Percentiles rank a stretch among this genome's conserved stretches.
These are phyloP conservation scores for Dryadomyces sulphureus DNA, from an alignment of 2,329 filamentous ascomycete species.

Conservation along the genomic window DNA sequence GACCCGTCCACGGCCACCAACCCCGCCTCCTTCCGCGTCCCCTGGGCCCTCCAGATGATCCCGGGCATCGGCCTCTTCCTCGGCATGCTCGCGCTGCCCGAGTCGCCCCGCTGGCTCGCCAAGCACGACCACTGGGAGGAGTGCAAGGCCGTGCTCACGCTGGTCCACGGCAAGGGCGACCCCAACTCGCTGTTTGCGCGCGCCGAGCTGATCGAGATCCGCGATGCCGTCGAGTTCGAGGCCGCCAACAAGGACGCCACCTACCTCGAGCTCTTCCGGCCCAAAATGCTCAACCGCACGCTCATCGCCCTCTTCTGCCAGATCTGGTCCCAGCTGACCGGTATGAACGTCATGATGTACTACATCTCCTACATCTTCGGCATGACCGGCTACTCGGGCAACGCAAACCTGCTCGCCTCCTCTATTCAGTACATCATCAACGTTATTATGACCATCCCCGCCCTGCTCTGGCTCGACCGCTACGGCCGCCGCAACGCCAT, in stretches of 20 bases:
- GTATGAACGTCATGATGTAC: slow-evolving; percentile 65
- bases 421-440: slow-evolving; percentile 69
- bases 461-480: slow-evolving; percentile 58
- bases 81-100: slow-evolving; percentile 27
- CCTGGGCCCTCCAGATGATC: slow-evolving; percentile 32
- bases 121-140: slow-evolving; percentile 32
- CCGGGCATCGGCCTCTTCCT: slow-evolving; percentile 26
- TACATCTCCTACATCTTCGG: slow-evolving; percentile 57
- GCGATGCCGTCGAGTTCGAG: slow-evolving; percentile 60
- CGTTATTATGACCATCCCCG: slow-evolving; percentile 63
- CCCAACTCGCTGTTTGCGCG: slow-evolving; percentile 48
- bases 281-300: slow-evolving; percentile 60
- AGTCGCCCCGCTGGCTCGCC: slow-evolving; percentile 36
- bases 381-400: slow-evolving; percentile 53
- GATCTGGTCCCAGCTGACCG: slow-evolving; percentile 62
- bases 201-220: slow-evolving; percentile 57
- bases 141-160: slow-evolving; percentile 29
- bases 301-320: slow-evolving; percentile 58
- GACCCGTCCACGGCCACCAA: slow-evolving; percentile 14
- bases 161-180: slow-evolving; percentile 52
- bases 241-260: slow-evolving; percentile 51
- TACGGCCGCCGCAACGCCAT: slow-evolving; percentile 60
- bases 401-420: slow-evolving; percentile 43
- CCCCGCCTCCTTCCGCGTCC: slow-evolving; percentile 31
- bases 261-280: slow-evolving; percentile 58